Base-by-base conservation (phyloP, 495 filamentous ascomycete genomes). In the Acidiella bohemica region DNA sequence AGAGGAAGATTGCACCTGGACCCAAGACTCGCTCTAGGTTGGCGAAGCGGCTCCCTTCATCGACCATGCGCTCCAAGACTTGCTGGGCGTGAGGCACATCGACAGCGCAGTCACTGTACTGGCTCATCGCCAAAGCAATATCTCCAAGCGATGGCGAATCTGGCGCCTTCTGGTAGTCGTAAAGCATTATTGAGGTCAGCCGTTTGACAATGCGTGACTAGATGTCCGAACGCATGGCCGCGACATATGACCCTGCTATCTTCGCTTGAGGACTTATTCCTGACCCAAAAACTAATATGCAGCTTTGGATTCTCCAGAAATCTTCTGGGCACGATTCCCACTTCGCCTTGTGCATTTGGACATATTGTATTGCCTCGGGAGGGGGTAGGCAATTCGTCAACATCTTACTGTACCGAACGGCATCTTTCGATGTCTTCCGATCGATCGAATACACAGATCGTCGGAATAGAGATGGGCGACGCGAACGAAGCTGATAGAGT, bases 131-230 rank as follows among this genome's bases (percentile, higher is more conserved):
- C 20, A 13, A 12, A 4, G 36, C 36, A 39, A 39, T 25, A 4
- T 7, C 16, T 4, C 27, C 36, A 5, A 39, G 23, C 5, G 36
- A 17, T 12, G 21, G 24, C 5, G 36, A 24, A 10, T 39, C 20
- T 5, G 36, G 16, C 11, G 36, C 24, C 14, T 16, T 39, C 16
- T 39, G 36, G 36, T 39, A 39, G 24, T 39, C 36, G 14, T 39
- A 39, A 5, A 39, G 36, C 36, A 39, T 39, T 6, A 26, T 39
- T 17, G 36, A 39, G 4, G 36, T 39, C 36, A 39, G 36, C 13
- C 36, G 36, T 23, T 39, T 39, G 9, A 39, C 36, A 6, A 39
- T 39, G 36, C 36, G 36, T 25, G 36, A 39, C 36, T 39, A 39
- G 27, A 27, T 39, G 36, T 39, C 36, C 16, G 21, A 39, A 39